phyloP scores from a whole-genome alignment of 257 asterid genomes.

The Galeopsis tetrahit region DNA sequence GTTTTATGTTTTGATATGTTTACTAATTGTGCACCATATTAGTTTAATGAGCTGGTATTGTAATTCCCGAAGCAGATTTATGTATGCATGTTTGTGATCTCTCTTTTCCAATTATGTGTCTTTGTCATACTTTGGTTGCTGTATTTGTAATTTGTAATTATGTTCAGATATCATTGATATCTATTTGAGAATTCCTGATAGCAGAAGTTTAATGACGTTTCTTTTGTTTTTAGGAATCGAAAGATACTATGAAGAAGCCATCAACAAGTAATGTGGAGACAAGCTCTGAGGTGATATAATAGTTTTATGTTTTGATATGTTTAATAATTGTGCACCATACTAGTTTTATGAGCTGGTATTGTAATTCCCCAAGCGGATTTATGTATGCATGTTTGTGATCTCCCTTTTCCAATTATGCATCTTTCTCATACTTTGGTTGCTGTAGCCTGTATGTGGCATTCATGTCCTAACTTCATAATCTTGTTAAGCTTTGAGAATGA shows the following conservation, averaged over 20 bases:
- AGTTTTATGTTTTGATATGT: neutral
- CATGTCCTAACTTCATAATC: neutral
- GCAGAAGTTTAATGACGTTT: conserved; percentile 5
- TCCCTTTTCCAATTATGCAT: neutral
- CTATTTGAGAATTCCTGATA: neutral
- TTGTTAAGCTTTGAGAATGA: neutral
- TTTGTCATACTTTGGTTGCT: no score
- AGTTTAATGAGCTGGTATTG: neutral
- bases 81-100: neutral
- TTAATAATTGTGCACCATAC: neutral
- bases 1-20: neutral
- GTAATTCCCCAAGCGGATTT: neutral
- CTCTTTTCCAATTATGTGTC: neutral
- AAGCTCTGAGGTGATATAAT: conserved; percentile 37
- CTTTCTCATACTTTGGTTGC: neutral
- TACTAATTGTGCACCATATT: neutral
- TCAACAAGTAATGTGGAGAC: conserved; percentile 37
- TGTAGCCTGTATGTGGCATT: neutral
- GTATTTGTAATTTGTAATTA: neutral
- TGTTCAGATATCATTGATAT: neutral
- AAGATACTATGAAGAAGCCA: conserved; percentile 40
- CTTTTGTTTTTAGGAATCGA: conserved; percentile 42
- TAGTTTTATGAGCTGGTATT: neutral
- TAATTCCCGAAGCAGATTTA: neutral
- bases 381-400: neutral